A percentile compares a stretch with the other conserved stretches of the same genome.
Evolutionary conservation across 306 rosid genomes (phyloP).

Genomic region (Boehmeria nivea): DNA sequence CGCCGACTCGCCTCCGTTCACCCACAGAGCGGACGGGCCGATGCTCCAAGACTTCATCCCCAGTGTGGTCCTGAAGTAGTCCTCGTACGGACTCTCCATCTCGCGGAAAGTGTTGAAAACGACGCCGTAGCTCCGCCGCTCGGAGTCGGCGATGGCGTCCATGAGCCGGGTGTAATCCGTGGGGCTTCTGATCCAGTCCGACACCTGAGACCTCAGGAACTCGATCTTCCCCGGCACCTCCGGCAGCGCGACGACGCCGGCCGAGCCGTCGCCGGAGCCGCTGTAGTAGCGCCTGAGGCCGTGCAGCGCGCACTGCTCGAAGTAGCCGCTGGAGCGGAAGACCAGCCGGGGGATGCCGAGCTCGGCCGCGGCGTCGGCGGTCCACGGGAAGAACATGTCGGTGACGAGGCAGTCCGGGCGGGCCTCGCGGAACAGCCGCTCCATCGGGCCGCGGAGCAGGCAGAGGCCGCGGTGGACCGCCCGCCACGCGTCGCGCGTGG

Average conservation of each 20-base stretch:
- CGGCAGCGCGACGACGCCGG: too few relatives aligned
- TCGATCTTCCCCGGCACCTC: too few relatives aligned
- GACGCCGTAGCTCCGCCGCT: conserved; percentile 16
- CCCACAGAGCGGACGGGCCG: conserved; percentile 33
- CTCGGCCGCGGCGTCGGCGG: conserved; percentile 5
- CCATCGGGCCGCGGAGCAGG: conserved; percentile 34
- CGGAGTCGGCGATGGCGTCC: neutral
- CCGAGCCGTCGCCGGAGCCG: too few relatives aligned
- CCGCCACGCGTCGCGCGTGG: conserved; percentile 39
- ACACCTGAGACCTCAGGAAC: neutral
- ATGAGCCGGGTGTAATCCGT: too few relatives aligned
- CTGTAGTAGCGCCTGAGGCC: too few relatives aligned
- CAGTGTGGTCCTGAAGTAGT: conserved; percentile 30
- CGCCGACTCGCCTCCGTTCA: conserved; percentile 34
- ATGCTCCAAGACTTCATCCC: conserved; percentile 39
- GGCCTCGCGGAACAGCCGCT: conserved; percentile 29
- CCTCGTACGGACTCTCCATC: conserved; percentile 36
- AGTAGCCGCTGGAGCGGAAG: too few relatives aligned
- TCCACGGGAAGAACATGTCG: conserved; percentile 42
- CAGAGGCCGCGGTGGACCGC: conserved; percentile 52
- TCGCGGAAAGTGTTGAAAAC: conserved; percentile 29
- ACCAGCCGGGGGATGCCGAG: conserved; percentile 18
- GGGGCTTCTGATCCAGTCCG: too few relatives aligned
- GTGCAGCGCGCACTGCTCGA: too few relatives aligned
- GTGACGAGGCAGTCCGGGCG: conserved; percentile 64